Conservation (phyloP, 2,329 filamentous ascomycete genomes). For the Hysterium pulicare region DNA sequence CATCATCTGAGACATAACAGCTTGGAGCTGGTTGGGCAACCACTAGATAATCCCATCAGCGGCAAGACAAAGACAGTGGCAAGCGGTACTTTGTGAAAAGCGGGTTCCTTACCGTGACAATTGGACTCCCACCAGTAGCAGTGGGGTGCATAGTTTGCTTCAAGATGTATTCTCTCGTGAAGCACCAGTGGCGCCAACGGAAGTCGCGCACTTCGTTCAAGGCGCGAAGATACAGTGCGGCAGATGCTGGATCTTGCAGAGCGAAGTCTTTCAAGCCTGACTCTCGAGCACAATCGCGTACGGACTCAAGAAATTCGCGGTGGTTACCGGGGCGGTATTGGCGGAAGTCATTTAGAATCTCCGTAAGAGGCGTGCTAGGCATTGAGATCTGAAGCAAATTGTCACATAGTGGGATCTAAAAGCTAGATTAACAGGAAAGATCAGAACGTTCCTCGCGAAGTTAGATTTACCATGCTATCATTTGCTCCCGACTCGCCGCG, state of each 20-base stretch:
- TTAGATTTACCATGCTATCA: conserved; percentile 69
- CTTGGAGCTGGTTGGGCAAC: conserved; percentile 76
- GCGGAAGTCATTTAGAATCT: conserved; percentile 84
- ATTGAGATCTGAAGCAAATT: conserved; percentile 82
- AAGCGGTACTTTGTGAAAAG: not conserved
- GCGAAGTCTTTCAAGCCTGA: conserved; percentile 60
- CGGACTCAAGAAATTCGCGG: conserved; percentile 74
- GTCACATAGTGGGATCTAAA: conserved; percentile 75
- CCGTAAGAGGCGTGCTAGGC: conserved; percentile 84
- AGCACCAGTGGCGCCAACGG: conserved; percentile 82
- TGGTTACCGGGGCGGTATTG: conserved; percentile 87
- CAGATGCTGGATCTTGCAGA: conserved; percentile 59
- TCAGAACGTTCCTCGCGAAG: not conserved
- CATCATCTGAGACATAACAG: conserved; percentile 69
- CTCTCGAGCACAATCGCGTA: conserved; percentile 52
- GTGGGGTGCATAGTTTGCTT: conserved; percentile 73
- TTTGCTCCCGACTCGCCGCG: conserved; percentile 92
- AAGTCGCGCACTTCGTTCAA: conserved; percentile 78
- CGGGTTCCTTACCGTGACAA: conserved; percentile 58
- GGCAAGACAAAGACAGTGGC: conserved; percentile 1
- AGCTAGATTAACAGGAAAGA: not conserved
- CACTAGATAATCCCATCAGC: conserved; percentile 44
- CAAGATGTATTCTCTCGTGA: conserved; percentile 79
- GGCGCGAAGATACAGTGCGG: conserved; percentile 45
- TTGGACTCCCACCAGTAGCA: conserved; percentile 76